phyloP scores from a whole-genome alignment of 208 protist genomes.

The Leishmania guyanensis region DNA sequence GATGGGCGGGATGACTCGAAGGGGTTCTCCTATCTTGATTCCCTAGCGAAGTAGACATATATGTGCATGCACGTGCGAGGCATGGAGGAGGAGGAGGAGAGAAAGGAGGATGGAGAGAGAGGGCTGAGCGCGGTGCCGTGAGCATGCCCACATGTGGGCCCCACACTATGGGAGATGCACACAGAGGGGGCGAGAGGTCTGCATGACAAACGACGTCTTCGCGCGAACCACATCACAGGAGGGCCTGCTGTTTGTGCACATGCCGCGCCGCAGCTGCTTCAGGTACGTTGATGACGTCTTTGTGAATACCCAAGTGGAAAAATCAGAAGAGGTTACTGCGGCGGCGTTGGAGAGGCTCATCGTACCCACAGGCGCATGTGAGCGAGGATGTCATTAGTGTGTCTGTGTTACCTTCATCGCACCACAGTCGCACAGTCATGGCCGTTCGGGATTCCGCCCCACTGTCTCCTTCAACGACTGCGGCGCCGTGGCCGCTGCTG shows the following conservation, averaged over 20 bases:
- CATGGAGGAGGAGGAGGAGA: neutral
- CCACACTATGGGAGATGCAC: neutral
- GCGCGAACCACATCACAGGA: neutral
- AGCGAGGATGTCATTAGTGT: neutral
- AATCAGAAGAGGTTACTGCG: neutral
- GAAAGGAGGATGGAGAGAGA: neutral
- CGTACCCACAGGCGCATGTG: neutral
- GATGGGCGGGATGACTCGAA: neutral
- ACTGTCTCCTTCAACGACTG: neutral
- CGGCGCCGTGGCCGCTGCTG: slow-evolving; percentile 6
- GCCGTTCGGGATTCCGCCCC: neutral
- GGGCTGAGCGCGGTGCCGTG: neutral
- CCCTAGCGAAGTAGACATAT: neutral
- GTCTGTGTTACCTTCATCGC: neutral
- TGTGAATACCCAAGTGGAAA: neutral
- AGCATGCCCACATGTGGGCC: neutral
- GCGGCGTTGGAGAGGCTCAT: neutral
- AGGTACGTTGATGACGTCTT: neutral
- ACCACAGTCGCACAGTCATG: neutral
- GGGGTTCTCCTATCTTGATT: neutral
- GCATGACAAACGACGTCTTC: neutral
- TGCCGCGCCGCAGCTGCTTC: neutral
- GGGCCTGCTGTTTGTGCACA: neutral
- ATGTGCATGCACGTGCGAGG: neutral
- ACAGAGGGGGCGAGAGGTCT: neutral